These are phyloP conservation scores for Calycina herbarum DNA, from an alignment of 2,329 filamentous ascomycete species.

Conservation along the genomic window DNA sequence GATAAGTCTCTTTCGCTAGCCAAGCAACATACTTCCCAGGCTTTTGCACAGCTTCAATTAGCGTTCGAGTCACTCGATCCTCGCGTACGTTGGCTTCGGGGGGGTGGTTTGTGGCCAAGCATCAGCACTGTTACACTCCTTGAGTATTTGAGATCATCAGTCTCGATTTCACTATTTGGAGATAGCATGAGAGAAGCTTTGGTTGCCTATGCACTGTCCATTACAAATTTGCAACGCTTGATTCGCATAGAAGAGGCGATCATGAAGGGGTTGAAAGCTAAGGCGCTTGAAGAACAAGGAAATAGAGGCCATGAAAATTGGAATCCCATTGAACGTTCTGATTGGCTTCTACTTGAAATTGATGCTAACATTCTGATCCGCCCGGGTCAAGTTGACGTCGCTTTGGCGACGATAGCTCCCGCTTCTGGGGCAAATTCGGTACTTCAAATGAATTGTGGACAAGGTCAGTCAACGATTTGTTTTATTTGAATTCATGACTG, in stretches of 20 bases:
- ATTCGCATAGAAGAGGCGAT: constrained; percentile 44
- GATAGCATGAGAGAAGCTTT: constrained; percentile 41
- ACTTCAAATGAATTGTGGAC: constrained; percentile 67
- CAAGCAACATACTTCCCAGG: neutral
- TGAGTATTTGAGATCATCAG: constrained; percentile 42
- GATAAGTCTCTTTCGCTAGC: constrained; percentile 8
- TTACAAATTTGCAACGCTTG: constrained; percentile 46
- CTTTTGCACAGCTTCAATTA: too few relatives aligned
- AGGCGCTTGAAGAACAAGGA: constrained; percentile 40
- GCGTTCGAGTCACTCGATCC: constrained; percentile 16
- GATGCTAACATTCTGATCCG: constrained; percentile 65
- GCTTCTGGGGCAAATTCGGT: constrained; percentile 55
- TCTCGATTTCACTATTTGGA: constrained; percentile 34
- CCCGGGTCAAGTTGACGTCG: constrained; percentile 61
- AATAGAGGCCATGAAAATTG: constrained; percentile 44
- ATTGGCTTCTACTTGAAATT: constrained; percentile 68
- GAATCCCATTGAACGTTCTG: constrained; percentile 45
- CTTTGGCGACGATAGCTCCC: constrained; percentile 58
- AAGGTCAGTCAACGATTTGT: constrained; percentile 43
- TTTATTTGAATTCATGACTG: neutral
- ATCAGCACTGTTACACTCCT: constrained; percentile 44
- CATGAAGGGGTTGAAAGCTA: constrained; percentile 34
- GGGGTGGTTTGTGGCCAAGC: constrained; percentile 43
- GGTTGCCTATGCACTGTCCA: constrained; percentile 41
- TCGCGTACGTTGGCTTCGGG: constrained; percentile 40